A percentile compares a stretch with the other conserved stretches of the same genome.
These are phyloP conservation scores for Triglochin maritima DNA, from an alignment of 106 monocot genomes.

Conservation along the genomic window DNA sequence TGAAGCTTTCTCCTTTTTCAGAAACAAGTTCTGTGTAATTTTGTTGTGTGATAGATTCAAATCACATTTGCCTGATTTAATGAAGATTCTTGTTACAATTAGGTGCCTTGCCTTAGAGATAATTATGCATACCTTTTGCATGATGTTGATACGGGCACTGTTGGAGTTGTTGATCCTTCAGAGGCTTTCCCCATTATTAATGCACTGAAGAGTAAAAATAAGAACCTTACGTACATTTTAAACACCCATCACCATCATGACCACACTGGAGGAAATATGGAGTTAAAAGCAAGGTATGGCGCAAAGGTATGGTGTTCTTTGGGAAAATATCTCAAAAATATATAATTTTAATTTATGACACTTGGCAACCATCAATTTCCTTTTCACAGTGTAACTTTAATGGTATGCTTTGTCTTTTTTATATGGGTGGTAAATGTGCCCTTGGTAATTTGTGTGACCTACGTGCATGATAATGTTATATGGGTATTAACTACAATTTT, in stretches of 20 bases:
- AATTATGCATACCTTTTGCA: slow-evolving; percentile 96
- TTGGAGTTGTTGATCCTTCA: slow-evolving; percentile 94
- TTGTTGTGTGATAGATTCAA: not conserved
- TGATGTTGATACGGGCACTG: slow-evolving; percentile 82
- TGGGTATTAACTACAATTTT: too few relatives aligned
- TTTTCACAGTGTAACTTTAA: too few relatives aligned
- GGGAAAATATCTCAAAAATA: not conserved
- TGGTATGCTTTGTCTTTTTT: too few relatives aligned
- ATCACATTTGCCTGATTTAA: not conserved
- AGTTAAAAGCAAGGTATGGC: slow-evolving; percentile 85
- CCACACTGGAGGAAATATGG: slow-evolving; percentile 95
- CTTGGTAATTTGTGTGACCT: too few relatives aligned
- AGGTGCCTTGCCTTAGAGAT: slow-evolving; percentile 92
- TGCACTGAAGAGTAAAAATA: slow-evolving; percentile 59
- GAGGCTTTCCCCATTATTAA: slow-evolving; percentile 81
- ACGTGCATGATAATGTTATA: too few relatives aligned
- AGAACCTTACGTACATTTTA: slow-evolving; percentile 82
- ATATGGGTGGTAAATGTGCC: too few relatives aligned
- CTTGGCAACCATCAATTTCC: too few relatives aligned
- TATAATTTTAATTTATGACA: too few relatives aligned
- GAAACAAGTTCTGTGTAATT: not conserved
- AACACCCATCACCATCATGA: slow-evolving; percentile 98
- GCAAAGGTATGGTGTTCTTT: slow-evolving; percentile 74
- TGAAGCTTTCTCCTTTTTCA: too few relatives aligned
- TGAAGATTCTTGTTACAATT: not conserved